Evolutionary conservation across 2,329 filamentous ascomycete species (phyloP).

Genomic region (Colletotrichum limetticola): DNA sequence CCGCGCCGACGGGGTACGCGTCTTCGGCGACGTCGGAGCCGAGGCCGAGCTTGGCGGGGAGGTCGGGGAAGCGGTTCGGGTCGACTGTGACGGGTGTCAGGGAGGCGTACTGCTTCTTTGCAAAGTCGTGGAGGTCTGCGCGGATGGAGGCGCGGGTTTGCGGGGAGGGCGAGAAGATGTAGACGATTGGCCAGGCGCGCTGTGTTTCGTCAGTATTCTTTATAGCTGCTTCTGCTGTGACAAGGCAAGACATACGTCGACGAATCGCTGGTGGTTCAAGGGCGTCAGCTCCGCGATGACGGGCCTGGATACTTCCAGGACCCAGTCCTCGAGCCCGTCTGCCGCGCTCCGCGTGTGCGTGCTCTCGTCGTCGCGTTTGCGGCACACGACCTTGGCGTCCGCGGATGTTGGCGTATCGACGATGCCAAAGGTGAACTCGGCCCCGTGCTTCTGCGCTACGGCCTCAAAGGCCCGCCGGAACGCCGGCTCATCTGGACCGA

Average conservation of each 20-base stretch:
- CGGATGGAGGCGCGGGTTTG: constrained; percentile 43
- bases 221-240: not conserved
- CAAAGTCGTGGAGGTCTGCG: constrained; percentile 43
- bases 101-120: constrained; percentile 45
- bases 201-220: constrained; percentile 33
- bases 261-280: constrained; percentile 45
- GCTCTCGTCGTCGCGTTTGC: constrained; percentile 44
- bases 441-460: constrained; percentile 41
- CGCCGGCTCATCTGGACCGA: constrained; percentile 37
- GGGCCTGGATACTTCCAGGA: constrained; percentile 41
- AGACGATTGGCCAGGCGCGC: constrained; percentile 50
- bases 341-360: constrained; percentile 34
- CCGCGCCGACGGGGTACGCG: constrained; percentile 45
- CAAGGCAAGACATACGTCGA: constrained; percentile 43
- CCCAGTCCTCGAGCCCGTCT: constrained; percentile 42
- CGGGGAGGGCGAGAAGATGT: constrained; percentile 47
- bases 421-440: constrained; percentile 49
- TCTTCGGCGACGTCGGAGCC: constrained; percentile 40
- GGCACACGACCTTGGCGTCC: constrained; percentile 42
- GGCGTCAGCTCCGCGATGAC: constrained; percentile 46
- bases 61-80: constrained; percentile 48
- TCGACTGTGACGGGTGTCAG: constrained; percentile 49
- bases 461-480: constrained; percentile 38
- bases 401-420: constrained; percentile 34
- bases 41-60: constrained; percentile 46